Base-by-base conservation (phyloP, 2,329 filamentous ascomycete genomes). In the Biscogniauxia marginata region DNA sequence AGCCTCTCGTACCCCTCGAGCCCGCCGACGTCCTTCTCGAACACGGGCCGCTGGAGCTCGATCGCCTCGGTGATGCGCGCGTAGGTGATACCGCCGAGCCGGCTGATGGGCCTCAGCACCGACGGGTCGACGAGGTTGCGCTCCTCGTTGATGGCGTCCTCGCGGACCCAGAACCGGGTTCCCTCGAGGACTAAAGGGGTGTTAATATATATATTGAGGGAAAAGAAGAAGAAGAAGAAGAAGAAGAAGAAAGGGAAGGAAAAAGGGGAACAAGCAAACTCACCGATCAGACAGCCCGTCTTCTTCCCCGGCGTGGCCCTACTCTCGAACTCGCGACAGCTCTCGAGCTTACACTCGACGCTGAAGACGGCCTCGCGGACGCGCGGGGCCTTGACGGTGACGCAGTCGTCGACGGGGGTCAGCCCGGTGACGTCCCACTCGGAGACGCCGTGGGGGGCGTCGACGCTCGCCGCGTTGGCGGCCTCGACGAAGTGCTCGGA, bases 21-120 rank as follows among this genome's bases (percentile, higher is more conserved):
- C 48, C 79, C 74, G 13, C 73, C 75, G 6, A 73, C 64, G 58
- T 84, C 79, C 68, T 77, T 77, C 46, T 77, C 74, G 60, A 81
- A 87, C 58, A 82, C 79, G 0, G 81, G 86, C 44, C 89, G 78
- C 5, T 81, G 84, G 21, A 96, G 73, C 77, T 96, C 92, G 22
- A 91, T 75, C 0, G 77, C 87, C 60, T 93, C 85, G 0, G 82
- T 86, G 0, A 83, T 77, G 46, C 92, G 81, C 0, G 82, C 88
- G 70, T 96, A 98, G 0, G 88, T 88, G 65, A 97, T 96, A 1
- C 93, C 93, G 22, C 93, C 93, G 21, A 97, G 67, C 39, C 93
- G 84, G 61, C 84, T 85, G 16, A 96, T 81, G 0, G 93, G 91
- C 59, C 84, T 84, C 54, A 97, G 74, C 7, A 96, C 80, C 75